Evolutionary conservation across 2,329 filamentous ascomycete species (phyloP), one percentile per base, ranked within the genome.

Genomic region (Zymoseptoria tritici): DNA sequence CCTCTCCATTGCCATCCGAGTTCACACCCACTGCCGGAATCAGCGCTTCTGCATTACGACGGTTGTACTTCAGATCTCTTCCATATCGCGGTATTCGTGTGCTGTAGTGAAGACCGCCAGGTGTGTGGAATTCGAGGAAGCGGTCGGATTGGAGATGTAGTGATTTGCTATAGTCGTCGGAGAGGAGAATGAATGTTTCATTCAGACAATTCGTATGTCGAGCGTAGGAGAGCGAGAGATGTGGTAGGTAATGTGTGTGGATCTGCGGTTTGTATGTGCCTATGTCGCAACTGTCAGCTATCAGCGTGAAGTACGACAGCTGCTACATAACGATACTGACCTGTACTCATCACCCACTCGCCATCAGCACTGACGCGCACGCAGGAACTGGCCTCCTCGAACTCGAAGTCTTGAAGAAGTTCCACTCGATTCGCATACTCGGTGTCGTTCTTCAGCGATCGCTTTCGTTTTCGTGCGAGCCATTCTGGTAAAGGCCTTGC

Each of bases 291-390:
- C 62, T 67, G 66, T 68, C 63, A 68, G 66, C 61, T 29, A 66
- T 64, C 65, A 68, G 63, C 60, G 36, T 20, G 36, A n/a, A n/a
- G 54, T 19, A 52, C 57, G 31, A 42, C 6, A 20, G n/a, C 21
- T 50, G 51, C 31, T 31, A 19, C 13, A 31, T n/a, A 19, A n/a
- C n/a, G 5, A 46, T 22, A 29, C 62, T 81, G 84, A 78, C 91
- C 91, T 56, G 92, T 95, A 70, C 90, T 95, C 90, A 97, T 94
- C 49, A 94, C 85, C 92, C 94, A 99, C 72, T 97, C 88, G 54
- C 93, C 93, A 83, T 99, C 94, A 60, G 96, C 92, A 68, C 90
- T 96, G 64, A 94, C 85, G 55, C 91, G 85, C 64, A 99, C 85
- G 72, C 93, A 97, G 67, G 87, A 85, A 72, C 91, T 96, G 49